Conservation (phyloP, 805 yeast genomes). For the Candida andamanensis region DNA sequence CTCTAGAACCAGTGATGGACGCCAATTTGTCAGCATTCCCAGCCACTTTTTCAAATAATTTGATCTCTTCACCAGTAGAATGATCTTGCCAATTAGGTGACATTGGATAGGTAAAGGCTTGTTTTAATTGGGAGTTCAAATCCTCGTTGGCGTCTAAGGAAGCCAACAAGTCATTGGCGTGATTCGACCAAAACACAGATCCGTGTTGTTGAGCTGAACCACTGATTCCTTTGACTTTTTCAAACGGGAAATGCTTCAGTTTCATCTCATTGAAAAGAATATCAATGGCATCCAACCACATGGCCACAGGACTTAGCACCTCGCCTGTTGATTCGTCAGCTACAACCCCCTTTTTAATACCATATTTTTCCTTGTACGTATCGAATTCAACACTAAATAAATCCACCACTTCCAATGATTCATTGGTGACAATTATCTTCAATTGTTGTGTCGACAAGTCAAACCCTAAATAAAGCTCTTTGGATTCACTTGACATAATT, state of each 20-base stretch:
- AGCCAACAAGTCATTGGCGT: slow-evolving; percentile 39
- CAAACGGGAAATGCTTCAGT: slow-evolving; percentile 50
- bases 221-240: slow-evolving; percentile 56
- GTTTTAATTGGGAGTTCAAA: slow-evolving; percentile 43
- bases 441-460: slow-evolving; percentile 90
- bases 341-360: slow-evolving; percentile 67
- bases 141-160: slow-evolving; percentile 25
- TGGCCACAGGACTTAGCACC: slow-evolving; percentile 74
- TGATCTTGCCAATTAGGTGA: slow-evolving; percentile 97
- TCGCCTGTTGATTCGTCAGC: slow-evolving; percentile 47
- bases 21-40: slow-evolving; percentile 63
- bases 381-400: slow-evolving; percentile 73
- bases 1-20: slow-evolving; percentile 72
- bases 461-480: slow-evolving; percentile 55
- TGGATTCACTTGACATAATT: slow-evolving; percentile 15
- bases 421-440: slow-evolving; percentile 64
- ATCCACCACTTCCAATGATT: slow-evolving; percentile 45
- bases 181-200: slow-evolving; percentile 69
- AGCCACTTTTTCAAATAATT: slow-evolving; percentile 51
- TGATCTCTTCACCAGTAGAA: slow-evolving; percentile 68
- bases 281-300: slow-evolving; percentile 88
- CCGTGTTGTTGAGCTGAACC: slow-evolving; percentile 96
- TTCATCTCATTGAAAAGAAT: slow-evolving; percentile 50
- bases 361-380: slow-evolving; percentile 47
- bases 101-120: slow-evolving; percentile 54